phyloP scores from a whole-genome alignment of 257 asterid species.

The Solanum dulcamara region DNA sequence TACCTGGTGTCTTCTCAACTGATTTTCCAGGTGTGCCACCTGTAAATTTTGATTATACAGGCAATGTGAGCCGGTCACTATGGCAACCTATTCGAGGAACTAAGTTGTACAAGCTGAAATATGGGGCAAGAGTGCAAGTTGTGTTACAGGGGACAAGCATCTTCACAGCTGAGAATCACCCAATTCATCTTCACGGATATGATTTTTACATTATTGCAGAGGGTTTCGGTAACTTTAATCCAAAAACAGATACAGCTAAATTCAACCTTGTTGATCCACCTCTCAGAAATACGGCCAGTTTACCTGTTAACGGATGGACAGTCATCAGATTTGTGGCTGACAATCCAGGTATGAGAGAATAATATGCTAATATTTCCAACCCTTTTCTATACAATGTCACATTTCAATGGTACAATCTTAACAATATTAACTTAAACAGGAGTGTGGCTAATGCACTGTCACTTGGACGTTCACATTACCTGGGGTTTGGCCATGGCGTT shows the following conservation, averaged over 20 bases:
- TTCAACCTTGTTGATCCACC: not conserved
- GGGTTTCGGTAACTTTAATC: not conserved
- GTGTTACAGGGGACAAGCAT: too few relatives aligned
- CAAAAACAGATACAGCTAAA: too few relatives aligned
- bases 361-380: too few relatives aligned
- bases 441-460: slow-evolving; percentile 6
- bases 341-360: slow-evolving; percentile 51
- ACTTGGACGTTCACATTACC: not conserved
- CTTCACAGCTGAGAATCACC: slow-evolving; percentile 95
- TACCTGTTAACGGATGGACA: slow-evolving; percentile 78
- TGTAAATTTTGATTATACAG: not conserved
- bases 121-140: slow-evolving; percentile 55
- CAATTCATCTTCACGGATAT: slow-evolving; percentile 3
- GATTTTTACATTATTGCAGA: not conserved
- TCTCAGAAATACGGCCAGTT: slow-evolving; percentile 5
- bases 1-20: not conserved
- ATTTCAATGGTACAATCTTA: not conserved
- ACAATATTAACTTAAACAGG: slow-evolving; percentile 37
- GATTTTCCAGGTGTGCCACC: not conserved
- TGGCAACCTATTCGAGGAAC: slow-evolving; percentile 58
- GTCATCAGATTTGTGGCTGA: slow-evolving; percentile 81
- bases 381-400: too few relatives aligned
- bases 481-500: slow-evolving; percentile 22
- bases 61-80: not conserved
- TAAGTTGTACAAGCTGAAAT: slow-evolving; percentile 44